A percentile compares a stretch with the other conserved stretches of the same genome.
phyloP scores from a whole-genome alignment of 1,139 yeast genomes.

The Meyerozyma sp. region DNA sequence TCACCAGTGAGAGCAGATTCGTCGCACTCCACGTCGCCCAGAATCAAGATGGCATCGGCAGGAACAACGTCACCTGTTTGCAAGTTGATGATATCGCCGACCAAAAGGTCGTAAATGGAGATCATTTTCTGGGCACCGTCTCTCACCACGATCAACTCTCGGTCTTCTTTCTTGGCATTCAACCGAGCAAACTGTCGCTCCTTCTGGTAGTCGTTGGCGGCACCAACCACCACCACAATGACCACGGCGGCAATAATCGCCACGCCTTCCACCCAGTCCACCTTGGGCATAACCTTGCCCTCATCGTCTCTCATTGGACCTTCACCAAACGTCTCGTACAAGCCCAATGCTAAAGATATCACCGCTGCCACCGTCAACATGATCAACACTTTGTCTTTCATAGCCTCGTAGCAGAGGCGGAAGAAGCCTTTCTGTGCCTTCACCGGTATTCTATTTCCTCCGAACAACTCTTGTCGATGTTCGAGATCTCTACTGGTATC shows the following conservation, averaged over 20 bases:
- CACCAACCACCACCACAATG: conserved; percentile 90
- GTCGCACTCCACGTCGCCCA: conserved; percentile 82
- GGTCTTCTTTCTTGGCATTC: conserved; percentile 82
- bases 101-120: conserved; percentile 70
- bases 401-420: conserved; percentile 69
- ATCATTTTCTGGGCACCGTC: conserved; percentile 64
- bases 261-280: conserved; percentile 98
- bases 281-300: conserved; percentile 69
- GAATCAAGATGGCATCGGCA: conserved; percentile 75
- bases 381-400: conserved; percentile 87
- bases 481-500: conserved; percentile 21
- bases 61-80: conserved; percentile 96
- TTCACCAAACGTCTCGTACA: conserved; percentile 88
- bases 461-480: conserved; percentile 47
- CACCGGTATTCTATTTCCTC: conserved; percentile 67
- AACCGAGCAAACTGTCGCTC: conserved; percentile 88
- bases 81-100: conserved; percentile 76
- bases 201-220: conserved; percentile 92
- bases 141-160: conserved; percentile 72
- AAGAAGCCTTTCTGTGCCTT: conserved; percentile 63
- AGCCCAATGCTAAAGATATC: conserved; percentile 82
- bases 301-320: conserved; percentile 73
- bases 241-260: conserved; percentile 90
- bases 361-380: conserved; percentile 82
- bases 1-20: conserved; percentile 95